Base-by-base conservation (phyloP, 78 protist species). In the Dictyostelium brefeldianum region DNA sequence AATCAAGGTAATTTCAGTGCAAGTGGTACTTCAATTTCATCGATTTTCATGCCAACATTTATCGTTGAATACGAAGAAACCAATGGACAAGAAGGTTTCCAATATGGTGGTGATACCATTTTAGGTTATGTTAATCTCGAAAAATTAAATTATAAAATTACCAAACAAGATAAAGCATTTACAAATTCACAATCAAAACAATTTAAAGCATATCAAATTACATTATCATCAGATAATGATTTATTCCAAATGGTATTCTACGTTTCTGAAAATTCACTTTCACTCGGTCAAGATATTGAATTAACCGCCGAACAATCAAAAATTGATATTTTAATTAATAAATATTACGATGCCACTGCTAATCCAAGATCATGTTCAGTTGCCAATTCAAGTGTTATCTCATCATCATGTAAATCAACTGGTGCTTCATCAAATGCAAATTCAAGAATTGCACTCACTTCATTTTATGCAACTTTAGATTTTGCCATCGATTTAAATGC, bases 51-150 rank as follows among this genome's bases (percentile, higher is more conserved):
- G 46, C 82, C 82, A 77, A 77, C 82, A 27, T 22, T 5, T 27
- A 41, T 85, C 2, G 77, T 62, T 25, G 92, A 85, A 29, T 85
- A 85, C 47, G 77, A 75, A 57, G 92, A 85, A 31, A 85, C 78
- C 36, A 62, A 74, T 20, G 78, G 77, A 5, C 46, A 29, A 22
- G 48, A 54, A 14, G 92, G 92, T 25, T 85, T 41, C 65, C 92
- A 85, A 75, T 57, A 43, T 78, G 91, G 81, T 17, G 17, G 18
- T 2, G 90, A 82, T 4, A 70, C 27, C 17, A 22, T 82, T 17
- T n/a, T 73, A 22, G 91, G 91, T 57, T 83, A 80, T 79, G 46
- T 43, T 0, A 77, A 64, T 36, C 47, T 70, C 17, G 69, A n/a
- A 18, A 6, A 1, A 17, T 70, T 70, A 70, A 14, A 29, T 17